Base-by-base conservation (phyloP, 106 monocot species). In the Ottelia alismoides region DNA sequence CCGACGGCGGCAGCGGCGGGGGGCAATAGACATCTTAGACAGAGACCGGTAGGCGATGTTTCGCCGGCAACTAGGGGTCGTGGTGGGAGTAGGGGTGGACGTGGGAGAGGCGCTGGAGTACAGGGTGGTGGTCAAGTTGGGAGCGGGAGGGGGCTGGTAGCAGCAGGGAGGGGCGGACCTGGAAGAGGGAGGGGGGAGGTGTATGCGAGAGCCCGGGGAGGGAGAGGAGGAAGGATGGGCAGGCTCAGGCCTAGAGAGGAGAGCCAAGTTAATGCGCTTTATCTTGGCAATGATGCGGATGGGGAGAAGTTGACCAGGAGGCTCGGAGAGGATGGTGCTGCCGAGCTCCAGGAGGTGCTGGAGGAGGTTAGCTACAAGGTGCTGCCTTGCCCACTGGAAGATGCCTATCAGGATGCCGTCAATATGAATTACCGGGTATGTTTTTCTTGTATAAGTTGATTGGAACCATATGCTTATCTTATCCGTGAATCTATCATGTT, bases 401-500 rank as follows among this genome's bases (percentile, higher is more conserved):
- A 85, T 11, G 78, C 78, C 0, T 96, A 79, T 60, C 51, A 78
- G 29, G 82, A 85, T 30, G 89, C 94, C n/a, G 25, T 55, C 2
- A 81, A 84, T 28, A 78, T 76, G 18, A 94, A 94, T 55, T 80
- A 81, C 49, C 58, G 85, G 88, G 94, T 96, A 58, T 30, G 24
- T 62, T 24, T 2, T 28, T 26, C 6, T 45, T 11, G 22, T 3
- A 29, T 5, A 10, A n/a, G 7, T 46, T 46, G 14, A 25, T 25
- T 30, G 29, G 19, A 22, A 28, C 22, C 18, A 27, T 1, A n/a
- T n/a, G n/a, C n/a, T n/a, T n/a, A n/a, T n/a, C n/a, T n/a, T n/a
- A n/a, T 52, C 31, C 2, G 2, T 22, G 0, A 25, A 18, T 31
- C 62, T 43, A 2, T 44, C 20, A 0, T 3, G 20, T 32, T 65